phyloP scores from a whole-genome alignment of 1,284 basidiomycete species.

The Sparassis latifolia region DNA sequence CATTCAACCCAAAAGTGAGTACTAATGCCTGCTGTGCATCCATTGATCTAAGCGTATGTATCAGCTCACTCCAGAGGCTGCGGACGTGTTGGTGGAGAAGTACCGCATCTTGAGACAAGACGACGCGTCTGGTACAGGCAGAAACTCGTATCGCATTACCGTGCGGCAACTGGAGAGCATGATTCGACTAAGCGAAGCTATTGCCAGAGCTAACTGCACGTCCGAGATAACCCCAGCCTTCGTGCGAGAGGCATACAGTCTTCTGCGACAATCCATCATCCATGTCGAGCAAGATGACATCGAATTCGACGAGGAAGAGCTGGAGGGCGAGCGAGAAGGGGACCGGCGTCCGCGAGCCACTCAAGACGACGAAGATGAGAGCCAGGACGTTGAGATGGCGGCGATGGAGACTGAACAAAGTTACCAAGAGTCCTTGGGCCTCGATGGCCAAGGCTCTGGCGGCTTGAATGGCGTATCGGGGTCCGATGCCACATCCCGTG shows the following conservation, averaged over 20 bases:
- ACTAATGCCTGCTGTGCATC: not conserved
- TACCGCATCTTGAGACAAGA: constrained; percentile 92
- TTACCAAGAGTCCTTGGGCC: constrained; percentile 35
- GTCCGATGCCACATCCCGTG: constrained; percentile 26
- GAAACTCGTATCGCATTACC: constrained; percentile 93
- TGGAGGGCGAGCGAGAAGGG: constrained; percentile 46
- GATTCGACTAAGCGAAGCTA: constrained; percentile 95
- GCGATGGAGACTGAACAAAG: constrained; percentile 50
- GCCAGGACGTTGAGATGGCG: constrained; percentile 61
- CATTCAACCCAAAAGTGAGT: constrained; percentile 90
- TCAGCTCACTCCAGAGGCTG: constrained; percentile 90
- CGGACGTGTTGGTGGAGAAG: constrained; percentile 92
- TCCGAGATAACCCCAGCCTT: constrained; percentile 89
- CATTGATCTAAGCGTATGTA: constrained; percentile 45
- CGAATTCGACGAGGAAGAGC: constrained; percentile 93
- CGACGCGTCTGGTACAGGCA: constrained; percentile 81
- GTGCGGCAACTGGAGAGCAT: constrained; percentile 96
- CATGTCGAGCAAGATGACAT: constrained; percentile 99
- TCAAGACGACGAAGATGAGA: constrained; percentile 38
- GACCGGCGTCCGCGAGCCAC: constrained; percentile 24
- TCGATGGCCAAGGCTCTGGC: constrained; percentile 23
- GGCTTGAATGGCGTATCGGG: constrained; percentile 11
- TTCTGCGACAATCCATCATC: constrained; percentile 94
- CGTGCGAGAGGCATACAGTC: constrained; percentile 91
- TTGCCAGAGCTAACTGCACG: constrained; percentile 94